phyloP scores from a whole-genome alignment of 2,329 filamentous ascomycete species.

The Cladophialophora psammophila region DNA sequence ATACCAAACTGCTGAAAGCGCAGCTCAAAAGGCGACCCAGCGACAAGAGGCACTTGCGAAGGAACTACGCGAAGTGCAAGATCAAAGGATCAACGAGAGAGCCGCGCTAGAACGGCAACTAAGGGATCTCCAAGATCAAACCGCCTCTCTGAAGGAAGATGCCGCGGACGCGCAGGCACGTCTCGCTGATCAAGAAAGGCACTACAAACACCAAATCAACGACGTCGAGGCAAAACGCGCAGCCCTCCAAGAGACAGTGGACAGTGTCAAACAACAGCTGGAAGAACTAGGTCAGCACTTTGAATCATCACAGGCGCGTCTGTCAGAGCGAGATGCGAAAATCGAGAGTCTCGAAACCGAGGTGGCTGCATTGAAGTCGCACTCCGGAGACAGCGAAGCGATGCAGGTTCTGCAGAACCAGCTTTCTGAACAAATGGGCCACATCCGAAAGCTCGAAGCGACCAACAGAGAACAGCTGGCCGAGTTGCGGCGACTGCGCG shows the following conservation, averaged over 20 bases:
- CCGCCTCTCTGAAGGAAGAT: conserved; percentile 78
- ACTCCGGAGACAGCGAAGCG: conserved; percentile 85
- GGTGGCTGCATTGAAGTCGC: conserved; percentile 81
- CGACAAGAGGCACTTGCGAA: conserved; percentile 63
- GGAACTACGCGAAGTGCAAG: conserved; percentile 63
- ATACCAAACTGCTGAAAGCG: conserved; percentile 63
- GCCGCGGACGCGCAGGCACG: conserved; percentile 81
- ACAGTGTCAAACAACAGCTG: conserved; percentile 59
- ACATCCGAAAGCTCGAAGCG: conserved; percentile 83
- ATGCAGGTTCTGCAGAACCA: conserved; percentile 85
- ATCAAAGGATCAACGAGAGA: conserved; percentile 63
- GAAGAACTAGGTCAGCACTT: conserved; percentile 65
- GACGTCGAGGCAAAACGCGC: conserved; percentile 69
- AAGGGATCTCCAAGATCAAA: conserved; percentile 69
- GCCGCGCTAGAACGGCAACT: conserved; percentile 62
- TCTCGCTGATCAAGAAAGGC: conserved; percentile 72
- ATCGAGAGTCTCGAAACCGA: conserved; percentile 81
- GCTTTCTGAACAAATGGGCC: conserved; percentile 87
- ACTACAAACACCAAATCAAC: conserved; percentile 64
- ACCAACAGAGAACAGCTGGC: conserved; percentile 78
- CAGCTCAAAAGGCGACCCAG: conserved; percentile 58
- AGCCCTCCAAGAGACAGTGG: conserved; percentile 63
- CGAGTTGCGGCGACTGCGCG: conserved; percentile 82
- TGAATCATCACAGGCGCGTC: conserved; percentile 68
- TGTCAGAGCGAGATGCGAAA: conserved; percentile 73